Evolutionary conservation across 1,284 basidiomycete genomes (phyloP).

Genomic region (Sutorius eximius): DNA sequence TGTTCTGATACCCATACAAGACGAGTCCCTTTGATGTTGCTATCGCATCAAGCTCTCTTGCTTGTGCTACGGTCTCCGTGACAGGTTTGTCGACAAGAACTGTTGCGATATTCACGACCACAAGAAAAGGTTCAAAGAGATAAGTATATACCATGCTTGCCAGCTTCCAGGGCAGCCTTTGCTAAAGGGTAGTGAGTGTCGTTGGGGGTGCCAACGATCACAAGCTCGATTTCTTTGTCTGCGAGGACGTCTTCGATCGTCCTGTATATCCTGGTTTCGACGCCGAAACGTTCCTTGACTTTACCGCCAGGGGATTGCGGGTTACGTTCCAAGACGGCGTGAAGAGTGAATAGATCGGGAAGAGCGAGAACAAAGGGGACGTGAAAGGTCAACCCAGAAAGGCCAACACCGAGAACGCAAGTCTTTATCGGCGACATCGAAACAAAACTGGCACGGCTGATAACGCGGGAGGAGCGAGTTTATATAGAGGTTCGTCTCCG

Average conservation of each 20-base stretch:
- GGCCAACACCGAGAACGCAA: slow-evolving; percentile 74
- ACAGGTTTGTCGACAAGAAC: slow-evolving; percentile 86
- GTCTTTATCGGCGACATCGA: slow-evolving; percentile 56
- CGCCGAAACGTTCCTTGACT: slow-evolving; percentile 60
- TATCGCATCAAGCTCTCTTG: slow-evolving; percentile 63
- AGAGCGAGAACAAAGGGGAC: slow-evolving; percentile 75
- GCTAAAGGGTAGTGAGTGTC: slow-evolving; percentile 74
- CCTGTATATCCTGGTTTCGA: slow-evolving; percentile 55
- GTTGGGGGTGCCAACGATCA: slow-evolving; percentile 78
- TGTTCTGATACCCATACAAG: slow-evolving; percentile 79
- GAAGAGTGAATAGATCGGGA: slow-evolving; percentile 70
- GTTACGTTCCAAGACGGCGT: slow-evolving; percentile 67
- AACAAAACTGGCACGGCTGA: background rate
- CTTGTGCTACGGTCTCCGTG: slow-evolving; percentile 64
- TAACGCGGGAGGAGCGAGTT: background rate
- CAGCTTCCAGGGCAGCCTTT: slow-evolving; percentile 65
- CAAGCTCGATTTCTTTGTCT: slow-evolving; percentile 63
- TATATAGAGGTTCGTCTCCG: slow-evolving; percentile 17
- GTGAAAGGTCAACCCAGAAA: slow-evolving; percentile 77
- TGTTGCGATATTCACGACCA: slow-evolving; percentile 28
- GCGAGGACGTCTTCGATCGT: slow-evolving; percentile 55
- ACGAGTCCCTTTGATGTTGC: slow-evolving; percentile 68
- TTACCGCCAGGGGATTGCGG: slow-evolving; percentile 60
- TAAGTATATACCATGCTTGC: slow-evolving; percentile 66
- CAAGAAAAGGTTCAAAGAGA: background rate